Conservation (phyloP, 1,284 basidiomycete genomes). For the Puccinia hordei region DNA sequence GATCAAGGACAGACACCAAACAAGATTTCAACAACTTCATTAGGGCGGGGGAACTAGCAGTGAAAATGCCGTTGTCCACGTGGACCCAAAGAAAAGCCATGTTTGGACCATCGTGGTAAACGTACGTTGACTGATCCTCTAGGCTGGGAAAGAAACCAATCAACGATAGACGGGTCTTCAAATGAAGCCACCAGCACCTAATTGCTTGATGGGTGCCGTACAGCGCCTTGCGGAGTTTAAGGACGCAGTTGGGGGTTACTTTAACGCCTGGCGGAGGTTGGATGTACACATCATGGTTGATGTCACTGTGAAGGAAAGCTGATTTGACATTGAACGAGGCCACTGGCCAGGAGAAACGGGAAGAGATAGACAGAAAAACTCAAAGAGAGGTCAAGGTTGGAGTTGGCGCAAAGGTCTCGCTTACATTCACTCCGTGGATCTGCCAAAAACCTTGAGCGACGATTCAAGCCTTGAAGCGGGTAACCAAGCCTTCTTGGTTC, state of each 20-base stretch:
- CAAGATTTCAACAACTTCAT: no score
- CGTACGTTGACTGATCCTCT: background rate
- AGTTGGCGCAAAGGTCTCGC: constrained; percentile 10
- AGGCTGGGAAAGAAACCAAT: background rate
- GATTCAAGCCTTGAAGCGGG: background rate
- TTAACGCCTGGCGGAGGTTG: background rate
- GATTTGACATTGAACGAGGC: background rate
- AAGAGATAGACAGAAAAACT: background rate
- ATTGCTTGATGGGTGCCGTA: background rate
- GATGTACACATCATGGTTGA: background rate
- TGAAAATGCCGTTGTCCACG: background rate
- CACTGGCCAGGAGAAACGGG: background rate
- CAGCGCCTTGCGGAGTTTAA: background rate
- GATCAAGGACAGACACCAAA: no score
- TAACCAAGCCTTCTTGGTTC: background rate
- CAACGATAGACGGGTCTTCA: background rate
- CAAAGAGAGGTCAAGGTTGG: constrained; percentile 1
- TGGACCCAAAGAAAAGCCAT: background rate
- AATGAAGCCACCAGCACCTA: constrained; percentile 1
- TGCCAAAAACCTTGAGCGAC: constrained; percentile 6
- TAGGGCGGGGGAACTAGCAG: no score
- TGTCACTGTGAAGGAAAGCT: constrained; percentile 1
- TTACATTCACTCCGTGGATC: constrained; percentile 8
- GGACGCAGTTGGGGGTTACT: background rate
- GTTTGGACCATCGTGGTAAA: background rate